phyloP scores from a whole-genome alignment of 805 yeast genomes.

The Saturnispora sekii region DNA sequence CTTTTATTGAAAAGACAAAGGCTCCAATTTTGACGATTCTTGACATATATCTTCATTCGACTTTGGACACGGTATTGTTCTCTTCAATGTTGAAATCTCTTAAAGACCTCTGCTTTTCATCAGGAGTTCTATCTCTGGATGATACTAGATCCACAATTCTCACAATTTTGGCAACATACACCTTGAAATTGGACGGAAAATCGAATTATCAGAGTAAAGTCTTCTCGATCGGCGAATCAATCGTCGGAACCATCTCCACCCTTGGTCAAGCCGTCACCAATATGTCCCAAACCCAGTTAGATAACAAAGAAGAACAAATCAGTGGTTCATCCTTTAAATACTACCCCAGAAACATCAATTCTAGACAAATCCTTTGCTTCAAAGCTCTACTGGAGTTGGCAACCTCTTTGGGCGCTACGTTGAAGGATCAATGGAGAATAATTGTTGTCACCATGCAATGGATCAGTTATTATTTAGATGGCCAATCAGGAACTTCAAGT shows the following conservation, averaged over 20 bases:
- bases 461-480: slow-evolving; percentile 64
- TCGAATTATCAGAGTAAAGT: slow-evolving; percentile 27
- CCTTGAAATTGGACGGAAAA: slow-evolving; percentile 32
- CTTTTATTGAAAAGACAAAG: slow-evolving; percentile 29
- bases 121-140: slow-evolving; percentile 59
- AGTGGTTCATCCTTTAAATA: slow-evolving; percentile 11
- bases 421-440: slow-evolving; percentile 58
- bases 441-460: slow-evolving; percentile 62
- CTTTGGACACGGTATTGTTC: slow-evolving; percentile 63
- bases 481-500: slow-evolving; percentile 37
- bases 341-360: slow-evolving; percentile 40
- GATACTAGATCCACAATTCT: slow-evolving; percentile 51
- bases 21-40: slow-evolving; percentile 34
- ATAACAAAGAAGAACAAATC: not conserved
- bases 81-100: slow-evolving; percentile 59
- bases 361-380: slow-evolving; percentile 65
- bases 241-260: slow-evolving; percentile 42
- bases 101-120: slow-evolving; percentile 73
- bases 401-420: slow-evolving; percentile 67
- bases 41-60: slow-evolving; percentile 47
- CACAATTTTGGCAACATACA: slow-evolving; percentile 34
- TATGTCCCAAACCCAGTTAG: slow-evolving; percentile 11
- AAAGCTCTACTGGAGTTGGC: slow-evolving; percentile 74
- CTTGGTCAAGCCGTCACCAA: slow-evolving; percentile 30
- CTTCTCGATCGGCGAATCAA: slow-evolving; percentile 38